Conservation (phyloP, 352 stramenopile species). For the Thraustochytrium striatum region DNA sequence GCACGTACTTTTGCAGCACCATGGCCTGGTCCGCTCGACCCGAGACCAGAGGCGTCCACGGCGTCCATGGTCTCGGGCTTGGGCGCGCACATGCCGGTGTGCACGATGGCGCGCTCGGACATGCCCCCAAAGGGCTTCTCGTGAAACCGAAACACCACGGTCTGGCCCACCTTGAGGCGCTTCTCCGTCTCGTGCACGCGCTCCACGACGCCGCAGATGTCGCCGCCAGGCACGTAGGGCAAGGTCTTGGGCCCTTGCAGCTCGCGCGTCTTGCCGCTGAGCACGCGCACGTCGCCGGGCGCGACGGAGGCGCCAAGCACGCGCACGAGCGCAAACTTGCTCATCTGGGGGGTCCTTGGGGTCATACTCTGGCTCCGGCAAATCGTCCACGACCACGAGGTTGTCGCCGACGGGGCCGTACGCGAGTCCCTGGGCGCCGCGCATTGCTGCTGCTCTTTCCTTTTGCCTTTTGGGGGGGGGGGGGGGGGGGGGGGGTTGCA, state of each 20-base stretch:
- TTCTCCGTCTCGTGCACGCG: conserved; percentile 44
- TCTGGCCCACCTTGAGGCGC: conserved; percentile 55
- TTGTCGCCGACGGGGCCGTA: not conserved
- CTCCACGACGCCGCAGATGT: conserved; percentile 59
- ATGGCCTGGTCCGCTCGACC: conserved; percentile 52
- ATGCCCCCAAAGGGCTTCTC: conserved; percentile 51
- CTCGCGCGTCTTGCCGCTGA: conserved; percentile 33
- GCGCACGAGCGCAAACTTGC: conserved; percentile 16
- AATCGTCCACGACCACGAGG: not conserved
- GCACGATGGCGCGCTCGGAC: conserved; percentile 56
- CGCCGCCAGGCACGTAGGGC: conserved; percentile 57
- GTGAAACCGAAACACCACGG: conserved; percentile 55
- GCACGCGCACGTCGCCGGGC: not conserved
- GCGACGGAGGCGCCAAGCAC: conserved; percentile 28
- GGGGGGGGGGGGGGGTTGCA: too few species aligned
- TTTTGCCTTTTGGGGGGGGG: too few species aligned
- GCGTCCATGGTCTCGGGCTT: conserved; percentile 51
- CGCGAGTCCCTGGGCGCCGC: not conserved
- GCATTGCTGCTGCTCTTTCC: too few species aligned
- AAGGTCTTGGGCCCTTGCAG: not conserved
- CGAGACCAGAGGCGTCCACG: conserved; percentile 54
- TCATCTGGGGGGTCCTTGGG: conserved; percentile 16
- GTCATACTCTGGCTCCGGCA: not conserved
- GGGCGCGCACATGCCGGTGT: conserved; percentile 44
- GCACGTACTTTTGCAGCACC: conserved; percentile 51